Evolutionary conservation across 371 early-diverging fungal species (phyloP), one percentile per base, ranked within the genome.

Genomic region (Batrachochytrium dendrobatidis): DNA sequence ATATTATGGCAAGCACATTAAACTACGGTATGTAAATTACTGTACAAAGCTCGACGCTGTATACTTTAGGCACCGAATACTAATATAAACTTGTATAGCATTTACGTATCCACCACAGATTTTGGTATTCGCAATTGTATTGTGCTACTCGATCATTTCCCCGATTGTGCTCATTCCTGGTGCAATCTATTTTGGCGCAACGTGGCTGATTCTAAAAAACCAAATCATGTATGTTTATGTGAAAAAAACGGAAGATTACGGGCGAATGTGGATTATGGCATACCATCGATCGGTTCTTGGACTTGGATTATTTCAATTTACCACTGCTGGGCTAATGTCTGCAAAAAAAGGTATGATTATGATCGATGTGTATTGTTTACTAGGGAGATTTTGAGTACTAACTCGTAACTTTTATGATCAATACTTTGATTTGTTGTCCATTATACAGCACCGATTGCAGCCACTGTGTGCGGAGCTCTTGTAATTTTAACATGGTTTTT

Each of bases 201-300:
- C 62, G 7, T 71, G 61, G 56, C 20, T 72, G 8, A 66, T 76
- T 3, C 71, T 65, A 62, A 61, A 67, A 44, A 67, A 76, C 45
- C 76, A 75, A 61, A 57, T 72, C 29, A 59, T 76, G 29, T 76
- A 63, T 59, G 76, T 71, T 1, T 76, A 76, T 34, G 73, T 72
- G 31, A 72, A 74, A 51, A 64, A 74, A 56, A 66, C 63, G 60
- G 74, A 74, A 55, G 61, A 59, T 18, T 66, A 70, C 51, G 77
- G 77, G 18, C 31, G 68, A 22, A 70, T 63, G 26, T 70, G 71
- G 74, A 30, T 58, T 30, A 59, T 67, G 66, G 67, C 61, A 1
- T 73, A 3, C 25, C 5, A 49, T 49, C 50, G 50, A 10, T 49
- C 50, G 12, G 12, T 45, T 5, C 46, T 45, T 26, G 46, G 46